Evolutionary conservation across 2,329 filamentous ascomycete species (phyloP).

Genomic region (Penicillium palitans): DNA sequence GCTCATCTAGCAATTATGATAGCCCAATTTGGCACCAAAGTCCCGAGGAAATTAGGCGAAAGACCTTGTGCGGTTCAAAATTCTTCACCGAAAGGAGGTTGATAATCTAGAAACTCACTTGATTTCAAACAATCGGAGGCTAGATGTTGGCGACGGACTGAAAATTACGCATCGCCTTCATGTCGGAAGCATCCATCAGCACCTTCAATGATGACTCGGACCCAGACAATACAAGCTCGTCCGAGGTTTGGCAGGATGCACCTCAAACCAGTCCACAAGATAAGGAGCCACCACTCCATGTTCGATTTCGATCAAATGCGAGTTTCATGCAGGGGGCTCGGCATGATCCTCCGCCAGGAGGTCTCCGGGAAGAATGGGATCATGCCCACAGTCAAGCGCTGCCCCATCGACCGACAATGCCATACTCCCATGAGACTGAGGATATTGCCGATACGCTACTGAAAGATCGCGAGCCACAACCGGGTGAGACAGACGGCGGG

Average conservation of each 20-base stretch:
- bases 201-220: slow-evolving; percentile 1
- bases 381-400: slow-evolving; percentile 9
- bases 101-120: background rate
- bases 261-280: slow-evolving; percentile 7
- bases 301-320: slow-evolving; percentile 22
- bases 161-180: slow-evolving; percentile 1
- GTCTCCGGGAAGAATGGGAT: slow-evolving; percentile 14
- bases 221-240: slow-evolving; percentile 1
- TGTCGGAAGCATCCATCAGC: slow-evolving; percentile 5
- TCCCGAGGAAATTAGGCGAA: background rate
- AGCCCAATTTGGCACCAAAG: background rate
- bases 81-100: background rate
- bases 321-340: background rate
- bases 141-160: slow-evolving; percentile 5
- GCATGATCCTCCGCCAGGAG: slow-evolving; percentile 9
- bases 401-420: slow-evolving; percentile 20
- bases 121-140: background rate
- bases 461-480: background rate
- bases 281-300: slow-evolving; percentile 1
- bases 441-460: slow-evolving; percentile 31
- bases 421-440: slow-evolving; percentile 26
- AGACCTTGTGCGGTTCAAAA: background rate
- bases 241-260: slow-evolving; percentile 1
- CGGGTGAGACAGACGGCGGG: background rate
- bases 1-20: slow-evolving; percentile 6